Base-by-base conservation (phyloP, 140 eudicot species). In the Oenanthe javanica region DNA sequence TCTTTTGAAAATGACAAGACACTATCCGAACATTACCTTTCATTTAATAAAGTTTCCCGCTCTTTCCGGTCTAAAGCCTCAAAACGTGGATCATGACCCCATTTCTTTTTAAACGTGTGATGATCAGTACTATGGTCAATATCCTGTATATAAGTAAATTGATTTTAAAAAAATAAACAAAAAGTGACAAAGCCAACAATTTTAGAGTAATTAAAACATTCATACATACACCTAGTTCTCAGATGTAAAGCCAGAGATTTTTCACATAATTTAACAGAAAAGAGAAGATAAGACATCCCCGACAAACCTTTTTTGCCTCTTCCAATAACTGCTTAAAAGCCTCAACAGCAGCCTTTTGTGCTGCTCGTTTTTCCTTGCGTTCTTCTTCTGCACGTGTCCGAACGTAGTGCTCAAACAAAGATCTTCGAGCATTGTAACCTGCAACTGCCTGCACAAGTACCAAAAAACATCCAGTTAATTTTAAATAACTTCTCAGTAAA, bases 341-440 rank as follows among this genome's bases (percentile, higher is more conserved):
- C 84, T 91, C 98, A 1, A 89, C 81, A 72, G 98, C 93, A 81
- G 98, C 99, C 85, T 88, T 96, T 57, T 92, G 99, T 51, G 99
- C 98, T 67, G 98, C 99, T 73, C 99, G 89, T 83, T 96, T 96
- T 83, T 96, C 99, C 87, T 91, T 96, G 57, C 99, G 95, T 78
- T 93, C 99, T 84, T 93, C 99, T 88, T 96, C 99, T 55, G 99
- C 99, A 66, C 99, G 96, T 82, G 98, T 96, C 43, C 96, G 81
- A 6, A 96, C 99, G 85, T 88, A 96, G 80, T 89, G 99, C 76
- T 96, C 99, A 82, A 96, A 96, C 72, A 96, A 76, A 61, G 99
- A 91, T 87, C 97, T 91, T 48, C 98, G 89, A 51, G 96, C 96
- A 88, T 88, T 90, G 80, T 96, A 91, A 82, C 93, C 86, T 57